Percentiles rank a stretch among this genome's conserved stretches.
Conservation (phyloP, 345 rosid species). For the Excoecaria cochinchinensis region DNA sequence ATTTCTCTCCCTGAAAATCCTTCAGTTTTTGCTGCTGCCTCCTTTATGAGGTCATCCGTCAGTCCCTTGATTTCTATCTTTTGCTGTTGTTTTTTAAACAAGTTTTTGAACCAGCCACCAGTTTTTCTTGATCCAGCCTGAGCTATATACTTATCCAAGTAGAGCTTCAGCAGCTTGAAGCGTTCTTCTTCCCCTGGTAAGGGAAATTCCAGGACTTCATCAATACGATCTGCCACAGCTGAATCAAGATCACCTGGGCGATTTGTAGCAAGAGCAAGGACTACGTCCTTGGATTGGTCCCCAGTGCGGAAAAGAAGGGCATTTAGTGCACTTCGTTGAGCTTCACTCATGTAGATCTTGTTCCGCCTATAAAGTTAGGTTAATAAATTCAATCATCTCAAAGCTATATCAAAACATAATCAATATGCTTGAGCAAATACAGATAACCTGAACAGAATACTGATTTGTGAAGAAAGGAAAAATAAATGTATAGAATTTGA, state of each 20-base stretch:
- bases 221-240: conserved; percentile 88
- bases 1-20: conserved; percentile 94
- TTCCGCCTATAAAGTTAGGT: conserved; percentile 58
- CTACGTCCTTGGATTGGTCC: conserved; percentile 93
- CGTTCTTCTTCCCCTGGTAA: conserved; percentile 84
- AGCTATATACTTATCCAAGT: conserved; percentile 78
- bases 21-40: conserved; percentile 79
- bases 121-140: conserved; percentile 61
- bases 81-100: conserved; percentile 56
- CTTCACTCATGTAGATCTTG: conserved; percentile 97
- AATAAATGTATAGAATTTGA: background rate
- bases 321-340: conserved; percentile 93
- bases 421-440: background rate
- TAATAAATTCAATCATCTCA: conserved; percentile 5
- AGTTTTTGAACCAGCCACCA: conserved; percentile 45
- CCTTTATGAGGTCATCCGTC: conserved; percentile 68
- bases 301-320: conserved; percentile 94
- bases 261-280: conserved; percentile 93
- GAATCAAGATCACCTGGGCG: conserved; percentile 98
- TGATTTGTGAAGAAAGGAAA: background rate
- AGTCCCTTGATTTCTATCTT: conserved; percentile 78
- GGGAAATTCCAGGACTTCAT: conserved; percentile 89
- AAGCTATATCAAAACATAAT: background rate
- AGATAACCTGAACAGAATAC: background rate
- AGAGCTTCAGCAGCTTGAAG: conserved; percentile 79